Base-by-base conservation (phyloP, 768 basidiomycete species). In the Phlegmacium glaucopus region DNA sequence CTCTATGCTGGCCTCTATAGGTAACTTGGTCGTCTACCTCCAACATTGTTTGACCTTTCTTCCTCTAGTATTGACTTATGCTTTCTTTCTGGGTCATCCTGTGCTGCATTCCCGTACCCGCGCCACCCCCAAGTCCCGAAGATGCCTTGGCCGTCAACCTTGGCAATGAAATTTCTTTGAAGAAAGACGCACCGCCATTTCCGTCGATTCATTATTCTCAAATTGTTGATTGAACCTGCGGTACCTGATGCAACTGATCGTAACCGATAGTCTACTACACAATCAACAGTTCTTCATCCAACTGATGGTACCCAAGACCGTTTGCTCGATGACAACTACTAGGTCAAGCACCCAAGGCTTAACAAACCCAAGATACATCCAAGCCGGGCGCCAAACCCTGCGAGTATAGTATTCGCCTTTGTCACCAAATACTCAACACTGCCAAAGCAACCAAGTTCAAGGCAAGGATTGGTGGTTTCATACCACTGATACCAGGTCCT, bases 1-100 rank as follows among this genome's bases (percentile, higher is more conserved):
- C 57, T 67, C 26, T 57, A n/a, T n/a, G n/a, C 65, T 16, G 68
- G 58, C 22, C 58, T 73, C 34, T 45, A 72, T 75, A 59, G 52
- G 68, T 63, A 12, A 16, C 18, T 16, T 4, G 17, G 22, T 10
- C 16, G 10, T n/a, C 18, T 5, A 12, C 4, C 13, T 12, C 17
- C 16, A 39, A 2, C 9, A 9, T 34, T 16, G 12, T 22, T 35
- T 30, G 22, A 22, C 22, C 38, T 38, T 32, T n/a, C 32, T 26
- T 3, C 9, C 22, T 44, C n/a, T 37, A 65, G 65, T 65, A 13
- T 43, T 63, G 4, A 35, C 65, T 9, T 69, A 66, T 47, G 56
- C 62, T 1, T 61, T 63, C 38, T 61, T 56, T 37, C 44, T 67
- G 43, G n/a, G 60, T 53, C 22, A 32, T 48, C 28, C 66, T 69